phyloP scores from a whole-genome alignment of 805 yeast species.

The Barnettozyma sp. region DNA sequence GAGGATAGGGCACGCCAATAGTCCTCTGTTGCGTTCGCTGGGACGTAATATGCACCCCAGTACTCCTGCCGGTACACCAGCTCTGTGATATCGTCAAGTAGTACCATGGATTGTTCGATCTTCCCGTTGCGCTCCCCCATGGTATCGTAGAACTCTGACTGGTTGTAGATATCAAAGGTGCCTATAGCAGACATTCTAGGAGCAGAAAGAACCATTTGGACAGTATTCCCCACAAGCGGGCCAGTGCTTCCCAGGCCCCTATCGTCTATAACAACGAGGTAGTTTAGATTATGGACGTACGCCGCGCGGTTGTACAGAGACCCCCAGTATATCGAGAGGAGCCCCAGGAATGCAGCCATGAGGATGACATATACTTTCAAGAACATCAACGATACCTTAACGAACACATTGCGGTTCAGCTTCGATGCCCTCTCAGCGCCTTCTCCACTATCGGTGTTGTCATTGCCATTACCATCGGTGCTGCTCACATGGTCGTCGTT shows the following conservation, averaged over 20 bases:
- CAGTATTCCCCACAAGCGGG: slow-evolving; percentile 12
- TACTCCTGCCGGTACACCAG: slow-evolving; percentile 45
- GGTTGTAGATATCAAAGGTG: slow-evolving; percentile 12
- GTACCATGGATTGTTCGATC: too few species aligned
- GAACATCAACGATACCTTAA: slow-evolving; percentile 7
- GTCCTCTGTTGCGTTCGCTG: slow-evolving; percentile 35
- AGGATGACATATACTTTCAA: slow-evolving; percentile 5
- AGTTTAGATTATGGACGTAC: slow-evolving; percentile 12
- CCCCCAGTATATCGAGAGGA: slow-evolving; percentile 22
- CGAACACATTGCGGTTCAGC: too few species aligned
- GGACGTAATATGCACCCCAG: slow-evolving; percentile 53
- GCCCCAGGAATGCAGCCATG: slow-evolving; percentile 6
- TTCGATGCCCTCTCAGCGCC: too few species aligned
- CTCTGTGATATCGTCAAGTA: slow-evolving; percentile 31
- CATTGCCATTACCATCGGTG: neutral
- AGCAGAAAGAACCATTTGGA: slow-evolving; percentile 5
- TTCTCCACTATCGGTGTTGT: too few species aligned
- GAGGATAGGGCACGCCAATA: slow-evolving; percentile 17
- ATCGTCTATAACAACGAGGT: slow-evolving; percentile 22
- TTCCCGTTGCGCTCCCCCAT: slow-evolving; percentile 9
- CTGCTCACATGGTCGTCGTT: neutral
- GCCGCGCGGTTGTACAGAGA: slow-evolving; percentile 19
- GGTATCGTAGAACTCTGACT: neutral
- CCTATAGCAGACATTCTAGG: slow-evolving; percentile 11
- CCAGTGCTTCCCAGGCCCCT: slow-evolving; percentile 5